Evolutionary conservation across 805 yeast genomes (phyloP).

Genomic region (Starmerella bombi): DNA sequence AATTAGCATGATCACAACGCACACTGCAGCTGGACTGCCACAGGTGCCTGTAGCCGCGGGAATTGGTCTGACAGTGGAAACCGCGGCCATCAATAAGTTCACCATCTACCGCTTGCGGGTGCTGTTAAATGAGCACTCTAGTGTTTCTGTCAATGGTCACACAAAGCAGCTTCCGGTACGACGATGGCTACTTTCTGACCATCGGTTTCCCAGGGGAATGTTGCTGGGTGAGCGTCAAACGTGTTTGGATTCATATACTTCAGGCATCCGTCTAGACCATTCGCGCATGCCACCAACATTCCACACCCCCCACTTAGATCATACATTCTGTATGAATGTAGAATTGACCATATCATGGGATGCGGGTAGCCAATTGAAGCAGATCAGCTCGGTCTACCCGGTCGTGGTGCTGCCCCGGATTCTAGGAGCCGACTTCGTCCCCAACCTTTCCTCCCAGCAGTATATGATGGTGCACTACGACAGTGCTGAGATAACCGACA

Average conservation of each 20-base stretch:
- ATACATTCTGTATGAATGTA: constrained; percentile 6
- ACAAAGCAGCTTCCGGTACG: constrained; percentile 1
- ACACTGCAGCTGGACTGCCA: constrained; percentile 14
- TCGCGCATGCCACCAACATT: constrained; percentile 10
- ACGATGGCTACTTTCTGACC: constrained; percentile 12
- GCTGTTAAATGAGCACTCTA: constrained; percentile 7
- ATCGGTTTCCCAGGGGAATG: neutral
- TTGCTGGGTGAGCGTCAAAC: neutral
- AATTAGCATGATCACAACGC: constrained; percentile 7
- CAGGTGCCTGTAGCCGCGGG: constrained; percentile 13
- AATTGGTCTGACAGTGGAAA: constrained; percentile 5
- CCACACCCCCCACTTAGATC: constrained; percentile 2
- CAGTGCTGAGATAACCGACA: constrained; percentile 12
- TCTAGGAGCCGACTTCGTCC: constrained; percentile 1
- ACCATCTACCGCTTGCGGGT: constrained; percentile 5
- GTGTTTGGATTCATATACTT: constrained; percentile 2
- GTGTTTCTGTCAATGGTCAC: neutral
- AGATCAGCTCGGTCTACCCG: constrained; percentile 6
- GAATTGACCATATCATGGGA: constrained; percentile 8
- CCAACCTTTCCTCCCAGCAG: neutral
- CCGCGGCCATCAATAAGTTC: constrained; percentile 2
- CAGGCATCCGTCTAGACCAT: constrained; percentile 8
- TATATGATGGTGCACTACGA: constrained; percentile 2
- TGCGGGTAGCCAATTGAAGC: neutral
- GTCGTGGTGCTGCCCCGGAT: constrained; percentile 10